Percentiles rank a stretch among this genome's conserved stretches.
phyloP scores from a whole-genome alignment of 768 basidiomycete genomes.

The Cytidiella melzeri region DNA sequence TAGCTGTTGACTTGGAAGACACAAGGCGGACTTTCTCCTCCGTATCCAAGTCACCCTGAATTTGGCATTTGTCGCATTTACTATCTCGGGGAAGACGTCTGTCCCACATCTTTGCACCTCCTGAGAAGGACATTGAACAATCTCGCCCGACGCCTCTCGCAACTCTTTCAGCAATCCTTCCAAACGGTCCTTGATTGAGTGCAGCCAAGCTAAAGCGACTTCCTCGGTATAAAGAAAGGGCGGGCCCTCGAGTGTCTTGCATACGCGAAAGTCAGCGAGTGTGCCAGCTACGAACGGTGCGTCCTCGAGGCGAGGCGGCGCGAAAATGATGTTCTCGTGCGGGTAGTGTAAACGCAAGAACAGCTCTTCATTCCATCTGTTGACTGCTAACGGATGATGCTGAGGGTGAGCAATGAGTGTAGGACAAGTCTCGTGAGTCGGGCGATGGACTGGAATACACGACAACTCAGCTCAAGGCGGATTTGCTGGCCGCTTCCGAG shows the following conservation, averaged over 20 bases:
- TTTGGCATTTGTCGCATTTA: conserved; percentile 26
- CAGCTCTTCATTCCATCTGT: conserved; percentile 38
- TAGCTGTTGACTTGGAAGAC: conserved; percentile 38
- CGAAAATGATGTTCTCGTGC: conserved; percentile 47
- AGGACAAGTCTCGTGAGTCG: too few relatives aligned
- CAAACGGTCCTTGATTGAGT: conserved; percentile 23
- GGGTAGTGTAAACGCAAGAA: conserved; percentile 52
- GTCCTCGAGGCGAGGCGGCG: conserved; percentile 46
- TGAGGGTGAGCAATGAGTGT: neutral
- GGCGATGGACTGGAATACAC: too few relatives aligned
- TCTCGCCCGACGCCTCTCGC: conserved; percentile 18
- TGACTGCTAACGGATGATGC: conserved; percentile 26
- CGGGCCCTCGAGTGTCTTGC: conserved; percentile 36
- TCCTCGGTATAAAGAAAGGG: conserved; percentile 48
- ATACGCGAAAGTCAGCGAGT: conserved; percentile 45
- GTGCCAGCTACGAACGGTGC: conserved; percentile 26
- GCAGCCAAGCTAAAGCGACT: conserved; percentile 36
- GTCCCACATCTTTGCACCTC: conserved; percentile 51
- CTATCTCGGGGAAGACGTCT: conserved; percentile 45
- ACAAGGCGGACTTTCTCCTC: conserved; percentile 30
- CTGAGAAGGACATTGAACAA: conserved; percentile 44
- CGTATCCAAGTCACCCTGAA: conserved; percentile 30
- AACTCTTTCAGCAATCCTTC: conserved; percentile 29
- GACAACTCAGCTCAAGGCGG: too few relatives aligned
- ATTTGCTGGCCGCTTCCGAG: too few relatives aligned